Conservation (phyloP, 441 rosid genomes). For the Arabidopsis lyrata region DNA sequence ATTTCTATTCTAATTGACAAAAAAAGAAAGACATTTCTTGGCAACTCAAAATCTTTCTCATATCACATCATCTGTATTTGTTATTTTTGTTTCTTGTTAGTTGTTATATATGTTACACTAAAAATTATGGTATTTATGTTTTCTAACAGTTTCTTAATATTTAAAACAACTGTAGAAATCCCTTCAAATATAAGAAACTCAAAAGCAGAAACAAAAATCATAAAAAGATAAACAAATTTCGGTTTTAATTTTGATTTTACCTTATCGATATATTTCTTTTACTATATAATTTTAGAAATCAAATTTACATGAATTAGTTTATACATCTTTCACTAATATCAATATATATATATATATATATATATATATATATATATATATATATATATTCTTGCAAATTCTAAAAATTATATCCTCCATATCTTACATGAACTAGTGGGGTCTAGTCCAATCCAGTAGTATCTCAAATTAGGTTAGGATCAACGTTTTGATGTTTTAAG, state of each 20-base stretch:
- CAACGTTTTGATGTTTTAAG: neutral
- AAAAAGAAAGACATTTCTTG: neutral
- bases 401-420: neutral
- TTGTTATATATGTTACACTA: neutral
- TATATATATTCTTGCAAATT: neutral
- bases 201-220: too few species aligned
- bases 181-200: neutral
- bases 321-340: neutral
- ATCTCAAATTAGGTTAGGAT: neutral
- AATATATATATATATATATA: neutral
- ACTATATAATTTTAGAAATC: neutral
- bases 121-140: neutral
- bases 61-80: neutral
- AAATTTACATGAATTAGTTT: neutral
- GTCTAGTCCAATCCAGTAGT: constrained; percentile 14
- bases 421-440: neutral
- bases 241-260: neutral
- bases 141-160: neutral
- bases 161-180: neutral
- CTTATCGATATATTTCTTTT: neutral
- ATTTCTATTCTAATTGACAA: neutral
- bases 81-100: neutral
- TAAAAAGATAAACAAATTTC: neutral
- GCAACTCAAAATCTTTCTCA: constrained; percentile 17
- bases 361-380: too few species aligned